These are phyloP conservation scores for Fusarium sp. DNA, from an alignment of 2,329 filamentous ascomycete genomes.

Conservation along the genomic window DNA sequence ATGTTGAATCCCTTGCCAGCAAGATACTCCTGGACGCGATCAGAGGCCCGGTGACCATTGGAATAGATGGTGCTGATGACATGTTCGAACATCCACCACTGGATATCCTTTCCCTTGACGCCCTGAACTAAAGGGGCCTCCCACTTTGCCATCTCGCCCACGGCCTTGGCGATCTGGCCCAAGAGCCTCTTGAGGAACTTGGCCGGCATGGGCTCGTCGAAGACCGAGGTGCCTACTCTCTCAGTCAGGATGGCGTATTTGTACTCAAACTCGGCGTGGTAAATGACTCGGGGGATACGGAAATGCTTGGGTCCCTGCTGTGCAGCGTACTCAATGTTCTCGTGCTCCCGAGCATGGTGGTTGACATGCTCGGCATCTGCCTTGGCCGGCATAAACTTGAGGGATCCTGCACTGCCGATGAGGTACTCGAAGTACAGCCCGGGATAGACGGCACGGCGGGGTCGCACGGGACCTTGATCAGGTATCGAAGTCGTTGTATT, in stretches of 20 bases:
- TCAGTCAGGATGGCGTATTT: neutral
- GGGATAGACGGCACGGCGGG: no score
- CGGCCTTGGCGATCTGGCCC: neutral
- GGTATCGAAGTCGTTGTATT: neutral
- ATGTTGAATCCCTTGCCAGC: neutral
- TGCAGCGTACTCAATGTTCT: neutral
- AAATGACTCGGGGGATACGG: neutral
- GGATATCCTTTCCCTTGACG: neutral
- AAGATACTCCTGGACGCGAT: neutral
- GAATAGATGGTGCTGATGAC: neutral
- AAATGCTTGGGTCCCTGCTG: neutral
- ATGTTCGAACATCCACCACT: neutral
- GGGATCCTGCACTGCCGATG: neutral
- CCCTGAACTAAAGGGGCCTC: neutral
- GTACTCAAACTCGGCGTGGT: neutral
- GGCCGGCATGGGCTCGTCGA: neutral
- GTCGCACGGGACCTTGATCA: neutral
- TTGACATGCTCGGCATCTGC: neutral
- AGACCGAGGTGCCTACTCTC: neutral
- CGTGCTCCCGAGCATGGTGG: neutral
- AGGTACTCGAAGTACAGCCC: neutral
- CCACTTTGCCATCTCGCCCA: neutral
- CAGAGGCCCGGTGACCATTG: neutral
- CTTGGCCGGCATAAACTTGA: neutral
- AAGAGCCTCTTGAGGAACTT: neutral